phyloP scores from a whole-genome alignment of 1,284 basidiomycete species.

The Boletus smithii region DNA sequence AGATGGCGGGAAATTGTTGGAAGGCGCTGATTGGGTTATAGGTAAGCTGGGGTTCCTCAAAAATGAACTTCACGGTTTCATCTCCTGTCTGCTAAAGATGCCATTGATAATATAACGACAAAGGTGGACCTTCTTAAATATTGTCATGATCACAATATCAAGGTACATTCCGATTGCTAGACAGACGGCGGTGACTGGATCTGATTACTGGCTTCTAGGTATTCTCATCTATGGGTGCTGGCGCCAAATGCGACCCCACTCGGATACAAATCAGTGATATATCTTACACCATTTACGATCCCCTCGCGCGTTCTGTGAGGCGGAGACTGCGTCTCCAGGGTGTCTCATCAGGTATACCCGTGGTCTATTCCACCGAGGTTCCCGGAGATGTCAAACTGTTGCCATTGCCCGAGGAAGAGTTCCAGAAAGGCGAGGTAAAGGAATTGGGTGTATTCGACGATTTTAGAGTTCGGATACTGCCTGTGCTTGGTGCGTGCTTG shows the following conservation, averaged over 20 bases:
- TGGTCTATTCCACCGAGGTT: slow-evolving; percentile 96
- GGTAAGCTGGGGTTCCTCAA: slow-evolving; percentile 43
- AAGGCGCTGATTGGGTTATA: slow-evolving; percentile 87
- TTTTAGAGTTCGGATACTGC: slow-evolving; percentile 88
- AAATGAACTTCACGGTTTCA: slow-evolving; percentile 14
- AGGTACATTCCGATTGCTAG: slow-evolving; percentile 42
- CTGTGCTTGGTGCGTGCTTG: slow-evolving; percentile 63
- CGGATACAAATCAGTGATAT: slow-evolving; percentile 95
- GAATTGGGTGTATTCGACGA: slow-evolving; percentile 92
- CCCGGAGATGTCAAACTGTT: slow-evolving; percentile 86
- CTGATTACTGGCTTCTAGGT: slow-evolving; percentile 46
- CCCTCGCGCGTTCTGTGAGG: slow-evolving; percentile 88
- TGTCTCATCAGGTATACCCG: slow-evolving; percentile 75
- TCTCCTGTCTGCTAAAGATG: slow-evolving; percentile 50
- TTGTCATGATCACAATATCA: slow-evolving; percentile 73
- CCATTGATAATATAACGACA: slow-evolving; percentile 95
- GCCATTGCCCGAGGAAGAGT: slow-evolving; percentile 90
- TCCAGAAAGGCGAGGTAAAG: slow-evolving; percentile 84
- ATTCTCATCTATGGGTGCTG: slow-evolving; percentile 96
- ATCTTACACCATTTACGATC: slow-evolving; percentile 91
- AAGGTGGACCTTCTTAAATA: slow-evolving; percentile 88
- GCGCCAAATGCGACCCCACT: slow-evolving; percentile 95
- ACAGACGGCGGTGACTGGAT: not conserved
- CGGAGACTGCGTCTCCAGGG: slow-evolving; percentile 72
- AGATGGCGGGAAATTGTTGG: slow-evolving; percentile 66